These are phyloP conservation scores for Chaetomiaceae sp. DNA, from an alignment of 2,329 filamentous ascomycete species.

Conservation along the genomic window DNA sequence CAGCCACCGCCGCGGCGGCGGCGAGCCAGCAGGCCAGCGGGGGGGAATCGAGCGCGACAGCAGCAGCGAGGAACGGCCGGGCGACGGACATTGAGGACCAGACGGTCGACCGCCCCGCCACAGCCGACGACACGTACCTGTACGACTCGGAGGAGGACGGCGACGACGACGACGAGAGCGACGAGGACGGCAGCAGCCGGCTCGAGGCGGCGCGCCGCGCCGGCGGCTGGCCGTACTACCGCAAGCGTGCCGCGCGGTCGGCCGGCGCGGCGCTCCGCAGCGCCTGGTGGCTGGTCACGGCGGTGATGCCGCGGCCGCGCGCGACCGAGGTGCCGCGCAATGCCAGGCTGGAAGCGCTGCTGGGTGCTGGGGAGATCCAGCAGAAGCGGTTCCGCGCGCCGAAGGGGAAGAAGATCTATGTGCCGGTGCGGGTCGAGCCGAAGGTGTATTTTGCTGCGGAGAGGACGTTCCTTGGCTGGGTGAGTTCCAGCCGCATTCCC, in stretches of 20 bases:
- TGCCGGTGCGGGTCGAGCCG: slow-evolving; percentile 90
- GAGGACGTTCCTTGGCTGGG: slow-evolving; percentile 91
- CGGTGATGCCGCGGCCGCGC: slow-evolving; percentile 50
- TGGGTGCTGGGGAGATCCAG: slow-evolving; percentile 50
- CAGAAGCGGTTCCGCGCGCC: slow-evolving; percentile 63
- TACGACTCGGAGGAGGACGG: slow-evolving; percentile 88
- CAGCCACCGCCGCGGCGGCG: slow-evolving; percentile 10
- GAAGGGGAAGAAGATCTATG: slow-evolving; percentile 86
- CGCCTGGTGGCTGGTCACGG: slow-evolving; percentile 39
- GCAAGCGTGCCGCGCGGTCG: slow-evolving; percentile 48
- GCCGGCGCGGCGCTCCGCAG: slow-evolving; percentile 38
- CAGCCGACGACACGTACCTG: slow-evolving; percentile 71
- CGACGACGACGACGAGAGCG: slow-evolving; percentile 69
- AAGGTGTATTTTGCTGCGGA: slow-evolving; percentile 98
- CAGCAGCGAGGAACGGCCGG: slow-evolving; percentile 24
- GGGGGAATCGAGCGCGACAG: slow-evolving; percentile 35
- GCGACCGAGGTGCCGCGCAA: slow-evolving; percentile 51
- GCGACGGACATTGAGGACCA: slow-evolving; percentile 73
- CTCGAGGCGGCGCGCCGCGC: slow-evolving; percentile 71
- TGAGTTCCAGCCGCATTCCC: slow-evolving; percentile 35
- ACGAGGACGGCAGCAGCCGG: slow-evolving; percentile 65
- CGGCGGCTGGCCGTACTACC: slow-evolving; percentile 71
- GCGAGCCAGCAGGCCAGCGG: slow-evolving; percentile 25
- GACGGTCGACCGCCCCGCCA: slow-evolving; percentile 57
- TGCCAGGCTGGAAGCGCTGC: slow-evolving; percentile 47